phyloP scores from a whole-genome alignment of 768 basidiomycete genomes.

The Suillus decipiens region DNA sequence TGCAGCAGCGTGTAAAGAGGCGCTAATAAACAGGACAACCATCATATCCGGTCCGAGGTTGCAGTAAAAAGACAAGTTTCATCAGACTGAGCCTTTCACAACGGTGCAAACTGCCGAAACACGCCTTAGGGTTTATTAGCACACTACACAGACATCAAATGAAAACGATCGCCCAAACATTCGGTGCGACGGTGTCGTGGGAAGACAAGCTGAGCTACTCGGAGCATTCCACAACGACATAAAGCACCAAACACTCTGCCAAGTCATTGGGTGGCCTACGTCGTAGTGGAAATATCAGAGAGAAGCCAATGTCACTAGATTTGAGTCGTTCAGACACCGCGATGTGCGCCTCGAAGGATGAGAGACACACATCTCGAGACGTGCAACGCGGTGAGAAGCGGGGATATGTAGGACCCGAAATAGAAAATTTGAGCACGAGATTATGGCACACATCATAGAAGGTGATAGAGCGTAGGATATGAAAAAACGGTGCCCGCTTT shows the following conservation, averaged over 20 bases:
- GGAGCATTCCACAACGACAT: not conserved
- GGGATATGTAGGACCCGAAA: not conserved
- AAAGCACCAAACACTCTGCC: not conserved
- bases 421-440: not conserved
- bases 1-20: too few relatives aligned
- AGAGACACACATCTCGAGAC: not conserved
- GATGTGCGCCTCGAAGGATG: not conserved
- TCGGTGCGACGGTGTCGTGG: not conserved
- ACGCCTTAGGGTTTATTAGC: not conserved
- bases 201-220: not conserved
- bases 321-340: not conserved
- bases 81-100: not conserved
- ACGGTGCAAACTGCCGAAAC: not conserved
- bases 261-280: not conserved
- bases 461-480: not conserved
- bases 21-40: too few relatives aligned
- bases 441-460: too few relatives aligned
- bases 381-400: not conserved
- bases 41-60: not conserved
- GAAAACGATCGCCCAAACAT: not conserved
- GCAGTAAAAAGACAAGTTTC: not conserved
- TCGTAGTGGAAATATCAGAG: not conserved
- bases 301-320: not conserved
- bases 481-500: not conserved
- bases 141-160: not conserved